Evolutionary conservation across 108 stramenopile genomes (phyloP), one percentile per base, ranked within the genome.

Genomic region (Nitzschia palea): DNA sequence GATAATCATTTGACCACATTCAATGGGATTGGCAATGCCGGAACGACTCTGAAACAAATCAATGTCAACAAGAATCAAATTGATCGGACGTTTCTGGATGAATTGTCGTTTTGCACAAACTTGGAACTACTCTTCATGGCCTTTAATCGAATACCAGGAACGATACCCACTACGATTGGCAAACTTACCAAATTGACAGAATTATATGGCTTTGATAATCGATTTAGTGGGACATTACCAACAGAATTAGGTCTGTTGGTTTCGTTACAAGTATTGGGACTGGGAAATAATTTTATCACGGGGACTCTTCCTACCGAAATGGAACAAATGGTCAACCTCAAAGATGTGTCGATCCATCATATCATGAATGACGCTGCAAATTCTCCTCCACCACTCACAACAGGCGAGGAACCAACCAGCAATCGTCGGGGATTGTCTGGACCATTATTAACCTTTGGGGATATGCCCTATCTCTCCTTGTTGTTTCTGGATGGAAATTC

Each of bases 251-350:
- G 73, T 2, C 15, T 57, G 35, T 57, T 82, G 48, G 37, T 65
- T 36, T 9, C 22, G 5, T 1, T 48, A 8, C 42, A 55, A 31
- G 27, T 70, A 32, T 51, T 70, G 32, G 59, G 59, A 9, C n/a
- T 70, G 58, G 69, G 68, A 17, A 55, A 83, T 27, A 84, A 88
- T 51, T 29, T 62, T 8, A 32, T 84, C 2, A 62, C 56, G 22
- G 88, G 85, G 10, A 83, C 76, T 15, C 71, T 88, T 30, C 82
- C 85, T 29, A 56, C 70, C n/a, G 81, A 88, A 37, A 55, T 88
- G 12, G 62, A 82, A 18, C 54, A 67, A 26, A 61, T 88, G 54
- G 45, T 73, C 17, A 73, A 71, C 44, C 31, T 88, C 32, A 45
- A 71, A 54, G 66, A 69, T 55, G 44, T 88, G 8, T 88, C 69